A percentile compares a stretch with the other conserved stretches of the same genome.
These are phyloP conservation scores for Pseudodiploospora longispora DNA, from an alignment of 2,329 filamentous ascomycete species.

Conservation along the genomic window DNA sequence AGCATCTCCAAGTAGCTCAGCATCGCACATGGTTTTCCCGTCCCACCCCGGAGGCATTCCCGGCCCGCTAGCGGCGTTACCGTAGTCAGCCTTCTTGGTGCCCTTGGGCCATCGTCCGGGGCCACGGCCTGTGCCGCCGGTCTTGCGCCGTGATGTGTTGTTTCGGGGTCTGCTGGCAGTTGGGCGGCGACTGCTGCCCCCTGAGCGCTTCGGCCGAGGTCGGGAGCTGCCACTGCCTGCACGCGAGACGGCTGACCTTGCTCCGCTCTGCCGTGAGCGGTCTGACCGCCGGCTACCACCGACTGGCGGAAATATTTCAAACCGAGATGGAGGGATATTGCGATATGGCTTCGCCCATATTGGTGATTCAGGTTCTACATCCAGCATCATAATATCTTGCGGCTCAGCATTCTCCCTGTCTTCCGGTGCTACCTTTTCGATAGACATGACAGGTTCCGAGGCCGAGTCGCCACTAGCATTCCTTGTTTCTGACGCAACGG, in stretches of 20 bases:
- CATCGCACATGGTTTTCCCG: conserved; percentile 18
- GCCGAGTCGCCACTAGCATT: conserved; percentile 15
- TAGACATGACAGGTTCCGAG: conserved; percentile 20
- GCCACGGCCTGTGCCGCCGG: conserved; percentile 55
- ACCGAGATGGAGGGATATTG: conserved; percentile 60
- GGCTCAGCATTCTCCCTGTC: conserved; percentile 24
- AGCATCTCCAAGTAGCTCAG: neutral
- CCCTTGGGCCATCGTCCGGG: conserved; percentile 61
- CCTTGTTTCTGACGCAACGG: neutral
- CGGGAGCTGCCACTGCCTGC: conserved; percentile 27
- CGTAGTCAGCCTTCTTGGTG: conserved; percentile 60
- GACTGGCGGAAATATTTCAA: conserved; percentile 69
- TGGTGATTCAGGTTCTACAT: conserved; percentile 18
- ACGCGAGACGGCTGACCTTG: conserved; percentile 29
- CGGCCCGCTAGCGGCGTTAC: conserved; percentile 57
- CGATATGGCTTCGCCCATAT: conserved; percentile 42
- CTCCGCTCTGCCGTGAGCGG: conserved; percentile 34
- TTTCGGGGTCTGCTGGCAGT: conserved; percentile 32
- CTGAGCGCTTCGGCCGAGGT: conserved; percentile 33
- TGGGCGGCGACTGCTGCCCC: conserved; percentile 21
- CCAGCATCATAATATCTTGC: conserved; percentile 18
- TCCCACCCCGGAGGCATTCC: conserved; percentile 53
- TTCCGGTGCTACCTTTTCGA: conserved; percentile 20
- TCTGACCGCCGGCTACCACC: conserved; percentile 39
- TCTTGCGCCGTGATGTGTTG: conserved; percentile 40